Evolutionary conservation across 83 land plant species (phyloP).

Genomic region (Picea abies): DNA sequence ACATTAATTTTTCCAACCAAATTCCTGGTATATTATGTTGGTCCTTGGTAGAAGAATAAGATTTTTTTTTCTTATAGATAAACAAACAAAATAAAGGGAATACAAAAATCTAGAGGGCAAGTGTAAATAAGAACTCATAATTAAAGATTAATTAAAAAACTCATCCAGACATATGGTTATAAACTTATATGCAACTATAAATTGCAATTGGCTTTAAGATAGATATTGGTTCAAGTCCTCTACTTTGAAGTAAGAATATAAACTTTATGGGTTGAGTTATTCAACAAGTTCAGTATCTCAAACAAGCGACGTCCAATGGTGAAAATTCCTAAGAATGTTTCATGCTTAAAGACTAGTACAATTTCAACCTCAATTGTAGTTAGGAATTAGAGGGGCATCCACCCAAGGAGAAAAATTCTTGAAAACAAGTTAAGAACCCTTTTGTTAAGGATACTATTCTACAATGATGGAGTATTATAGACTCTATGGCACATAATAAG

Average conservation of each 20-base stretch:
- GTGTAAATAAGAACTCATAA: neutral
- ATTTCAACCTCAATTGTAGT: no score
- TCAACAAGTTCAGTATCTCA: neutral
- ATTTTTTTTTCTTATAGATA: neutral
- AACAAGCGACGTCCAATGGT: neutral
- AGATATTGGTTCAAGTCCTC: neutral
- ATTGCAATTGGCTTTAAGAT: no score
- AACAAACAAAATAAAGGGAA: neutral
- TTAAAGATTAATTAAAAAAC: neutral
- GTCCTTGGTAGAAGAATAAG: neutral
- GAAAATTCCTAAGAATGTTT: no score
- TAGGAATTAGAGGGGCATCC: no score
- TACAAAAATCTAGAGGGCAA: neutral
- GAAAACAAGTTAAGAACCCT: neutral
- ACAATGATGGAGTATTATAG: neutral
- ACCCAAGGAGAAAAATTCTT: no score
- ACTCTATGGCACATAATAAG: neutral
- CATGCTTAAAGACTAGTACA: no score
- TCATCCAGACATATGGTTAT: neutral
- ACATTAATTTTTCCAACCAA: no score
- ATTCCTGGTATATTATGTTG: neutral
- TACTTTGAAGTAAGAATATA: neutral
- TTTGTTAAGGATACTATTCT: neutral
- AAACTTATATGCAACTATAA: no score
- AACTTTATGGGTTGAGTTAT: neutral